phyloP scores from a whole-genome alignment of 2,329 filamentous ascomycete species.

The Thelonectria blattea region DNA sequence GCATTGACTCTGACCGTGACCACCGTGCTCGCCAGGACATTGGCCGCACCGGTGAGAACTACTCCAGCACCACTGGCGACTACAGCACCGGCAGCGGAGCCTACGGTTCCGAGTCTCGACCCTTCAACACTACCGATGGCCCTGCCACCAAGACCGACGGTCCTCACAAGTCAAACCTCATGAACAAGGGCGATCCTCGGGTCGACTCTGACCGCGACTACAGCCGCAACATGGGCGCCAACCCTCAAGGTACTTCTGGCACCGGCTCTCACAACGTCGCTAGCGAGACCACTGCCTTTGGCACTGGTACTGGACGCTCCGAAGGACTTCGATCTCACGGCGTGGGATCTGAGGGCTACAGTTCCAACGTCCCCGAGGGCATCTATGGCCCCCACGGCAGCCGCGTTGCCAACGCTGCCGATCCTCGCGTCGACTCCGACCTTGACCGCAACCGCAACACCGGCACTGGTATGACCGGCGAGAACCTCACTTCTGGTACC shows the following conservation, averaged over 20 bases:
- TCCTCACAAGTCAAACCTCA: conserved; percentile 52
- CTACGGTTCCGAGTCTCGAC: not conserved
- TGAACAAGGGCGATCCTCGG: conserved; percentile 60
- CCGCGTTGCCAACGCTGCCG: conserved; percentile 55
- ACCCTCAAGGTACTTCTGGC: conserved; percentile 41
- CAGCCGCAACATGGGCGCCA: conserved; percentile 41
- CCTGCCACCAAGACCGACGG: conserved; percentile 44
- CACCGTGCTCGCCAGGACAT: conserved; percentile 38
- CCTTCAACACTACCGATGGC: conserved; percentile 24
- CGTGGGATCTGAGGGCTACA: not conserved
- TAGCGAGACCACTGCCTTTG: conserved; percentile 33
- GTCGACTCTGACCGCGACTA: conserved; percentile 59
- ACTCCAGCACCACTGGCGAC: conserved; percentile 48
- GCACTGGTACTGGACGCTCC: not conserved
- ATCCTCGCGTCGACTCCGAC: conserved; percentile 61
- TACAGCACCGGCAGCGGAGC: conserved; percentile 24
- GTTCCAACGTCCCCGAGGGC: conserved; percentile 28
- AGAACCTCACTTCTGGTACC: conserved; percentile 21
- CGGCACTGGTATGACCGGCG: conserved; percentile 25
- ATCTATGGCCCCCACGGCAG: conserved; percentile 52
- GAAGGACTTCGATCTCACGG: not conserved
- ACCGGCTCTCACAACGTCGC: conserved; percentile 41
- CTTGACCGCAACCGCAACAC: conserved; percentile 46
- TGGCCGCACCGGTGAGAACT: not conserved
- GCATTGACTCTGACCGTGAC: conserved; percentile 59